Evolutionary conservation across 495 filamentous ascomycete species (phyloP), one percentile per base, ranked within the genome.

Genomic region (Penicillium tannophilum): DNA sequence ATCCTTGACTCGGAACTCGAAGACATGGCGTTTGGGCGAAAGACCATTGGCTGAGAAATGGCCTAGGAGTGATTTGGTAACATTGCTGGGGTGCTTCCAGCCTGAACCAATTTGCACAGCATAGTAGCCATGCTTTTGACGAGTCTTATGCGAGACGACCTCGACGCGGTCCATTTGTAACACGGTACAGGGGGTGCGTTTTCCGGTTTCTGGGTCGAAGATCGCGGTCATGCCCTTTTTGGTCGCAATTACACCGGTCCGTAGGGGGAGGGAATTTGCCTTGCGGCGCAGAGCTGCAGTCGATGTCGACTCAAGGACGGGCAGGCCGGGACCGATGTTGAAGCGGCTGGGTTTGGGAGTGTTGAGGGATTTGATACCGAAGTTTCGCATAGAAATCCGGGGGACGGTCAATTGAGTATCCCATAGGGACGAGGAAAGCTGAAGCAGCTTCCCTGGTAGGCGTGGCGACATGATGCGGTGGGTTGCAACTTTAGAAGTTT

Each of bases 151-250:
- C 42, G 87, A 85, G 12, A 94, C 80, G 2, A 96, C 91, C 67
- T 97, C 90, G 31, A 93, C 90, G 49, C 92, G 83, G 74, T 98
- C 94, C 62, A 98, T 81, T 75, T 98, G 94, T 39, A 98, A 84
- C 52, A 98, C 90, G 9, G 94, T 98, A 77, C 91, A 96, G 39
- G 93, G 80, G 52, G 83, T 87, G 51, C 94, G 88, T 55, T 81
- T 83, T 28, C 92, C 93, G 33, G 89, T 87, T 54, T 82, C 81
- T 1, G 85, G 71, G 66, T 91, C 88, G 80, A 88, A 97, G 60
- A 96, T 75, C 52, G 90, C 93, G 12, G 91, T 96, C 89, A 98
- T 97, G 67, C 94, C 94, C 74, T 90, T 91, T 77, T 98, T 98
- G 67, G 86, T 83, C 8, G 88, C 90, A 30, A 98, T 80, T 19